Conservation (phyloP, 768 basidiomycete genomes). For the Agaricus subrufescens region DNA sequence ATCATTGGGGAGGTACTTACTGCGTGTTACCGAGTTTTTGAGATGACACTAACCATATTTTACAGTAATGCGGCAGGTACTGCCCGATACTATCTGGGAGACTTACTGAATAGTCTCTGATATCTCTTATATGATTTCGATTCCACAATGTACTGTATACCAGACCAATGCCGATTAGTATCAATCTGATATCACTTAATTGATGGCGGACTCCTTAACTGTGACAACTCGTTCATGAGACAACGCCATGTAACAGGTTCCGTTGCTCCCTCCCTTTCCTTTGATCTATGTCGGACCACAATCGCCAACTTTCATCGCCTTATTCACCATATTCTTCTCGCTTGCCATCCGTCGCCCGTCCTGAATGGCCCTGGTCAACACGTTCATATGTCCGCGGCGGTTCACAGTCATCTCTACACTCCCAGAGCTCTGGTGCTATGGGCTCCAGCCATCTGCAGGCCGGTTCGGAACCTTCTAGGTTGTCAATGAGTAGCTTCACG, state of each 20-base stretch:
- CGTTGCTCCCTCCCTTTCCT: neutral
- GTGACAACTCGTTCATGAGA: conserved; percentile 3
- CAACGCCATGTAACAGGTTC: neutral
- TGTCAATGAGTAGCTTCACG: conserved; percentile 15
- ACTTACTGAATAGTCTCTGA: conserved; percentile 44
- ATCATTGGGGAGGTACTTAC: conserved; percentile 73
- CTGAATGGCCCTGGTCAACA: conserved; percentile 59
- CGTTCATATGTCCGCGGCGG: conserved; percentile 25
- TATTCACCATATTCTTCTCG: conserved; percentile 43
- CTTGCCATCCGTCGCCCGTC: conserved; percentile 43
- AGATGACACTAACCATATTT: conserved; percentile 1
- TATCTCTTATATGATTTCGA: too few species aligned
- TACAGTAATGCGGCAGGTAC: conserved; percentile 60
- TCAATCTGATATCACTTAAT: neutral
- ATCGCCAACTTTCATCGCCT: conserved; percentile 31
- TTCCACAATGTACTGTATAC: too few species aligned
- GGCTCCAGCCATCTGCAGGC: conserved; percentile 19
- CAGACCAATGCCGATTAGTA: too few species aligned
- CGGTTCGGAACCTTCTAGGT: conserved; percentile 26
- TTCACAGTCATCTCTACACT: conserved; percentile 30
- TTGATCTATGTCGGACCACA: conserved; percentile 32
- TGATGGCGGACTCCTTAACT: neutral
- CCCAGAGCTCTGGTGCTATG: conserved; percentile 17
- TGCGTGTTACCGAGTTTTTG: neutral
- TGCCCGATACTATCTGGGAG: conserved; percentile 74